These are phyloP conservation scores for Eucalyptus marginata DNA, from an alignment of 345 rosid genomes.

Conservation along the genomic window DNA sequence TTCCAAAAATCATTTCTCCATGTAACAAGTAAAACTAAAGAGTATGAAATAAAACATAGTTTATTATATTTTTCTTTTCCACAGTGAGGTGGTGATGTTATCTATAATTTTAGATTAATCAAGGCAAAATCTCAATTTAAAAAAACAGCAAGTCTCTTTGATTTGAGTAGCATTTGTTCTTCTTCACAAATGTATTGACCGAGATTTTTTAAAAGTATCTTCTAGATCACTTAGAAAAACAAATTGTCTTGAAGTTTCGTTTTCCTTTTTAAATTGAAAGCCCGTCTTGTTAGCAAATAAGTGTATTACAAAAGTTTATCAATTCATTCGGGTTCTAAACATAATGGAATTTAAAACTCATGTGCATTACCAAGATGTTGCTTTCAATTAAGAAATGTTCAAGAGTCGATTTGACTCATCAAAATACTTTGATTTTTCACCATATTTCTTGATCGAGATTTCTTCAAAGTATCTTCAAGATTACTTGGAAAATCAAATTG, in stretches of 20 bases:
- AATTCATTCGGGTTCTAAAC: background rate
- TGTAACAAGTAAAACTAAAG: no score
- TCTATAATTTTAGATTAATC: no score
- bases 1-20: no score
- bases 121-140: background rate
- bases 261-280: background rate
- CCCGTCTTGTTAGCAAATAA: background rate
- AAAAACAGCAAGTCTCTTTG: background rate
- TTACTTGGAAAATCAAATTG: background rate
- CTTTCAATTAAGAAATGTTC: background rate
- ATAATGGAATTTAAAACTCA: background rate
- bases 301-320: background rate
- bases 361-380: background rate
- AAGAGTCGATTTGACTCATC: background rate
- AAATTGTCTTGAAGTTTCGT: background rate
- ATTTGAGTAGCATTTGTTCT: background rate
- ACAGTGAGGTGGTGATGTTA: background rate
- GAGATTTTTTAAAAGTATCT: background rate
- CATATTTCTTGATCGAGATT: no score
- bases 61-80: no score
- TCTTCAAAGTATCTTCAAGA: background rate
- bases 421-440: no score
- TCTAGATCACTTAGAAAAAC: rapidly evolving
- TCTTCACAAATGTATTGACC: background rate
- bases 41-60: no score